Conservation (phyloP, 2,329 filamentous ascomycete species). For the Pestalotiopsis fici region DNA sequence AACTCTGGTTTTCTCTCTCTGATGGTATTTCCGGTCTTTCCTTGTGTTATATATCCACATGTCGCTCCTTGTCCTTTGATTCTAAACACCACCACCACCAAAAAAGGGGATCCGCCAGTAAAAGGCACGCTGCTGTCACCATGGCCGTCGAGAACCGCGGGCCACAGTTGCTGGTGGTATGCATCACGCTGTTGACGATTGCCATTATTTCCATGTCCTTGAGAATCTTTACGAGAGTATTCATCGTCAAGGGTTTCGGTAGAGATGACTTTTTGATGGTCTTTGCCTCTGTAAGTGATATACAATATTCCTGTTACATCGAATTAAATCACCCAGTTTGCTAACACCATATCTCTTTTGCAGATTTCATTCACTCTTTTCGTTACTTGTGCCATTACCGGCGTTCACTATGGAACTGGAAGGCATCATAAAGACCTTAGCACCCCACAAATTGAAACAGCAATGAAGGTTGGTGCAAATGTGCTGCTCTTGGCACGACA, state of each 20-base stretch:
- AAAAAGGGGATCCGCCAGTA: not conserved
- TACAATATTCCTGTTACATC: not conserved
- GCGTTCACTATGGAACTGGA: conserved; percentile 11
- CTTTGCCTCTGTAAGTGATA: conserved; percentile 6
- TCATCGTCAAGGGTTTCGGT: conserved; percentile 11
- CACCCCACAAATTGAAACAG: not conserved
- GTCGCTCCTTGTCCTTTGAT: not conserved
- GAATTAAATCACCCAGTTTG: too few relatives aligned
- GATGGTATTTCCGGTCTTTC: not conserved
- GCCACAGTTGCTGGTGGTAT: conserved; percentile 7
- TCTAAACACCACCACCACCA: not conserved
- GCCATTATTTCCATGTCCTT: conserved; percentile 6
- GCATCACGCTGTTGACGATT: conserved; percentile 6
- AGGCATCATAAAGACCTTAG: conserved; percentile 4
- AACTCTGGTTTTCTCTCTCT: not conserved
- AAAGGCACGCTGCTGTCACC: not conserved
- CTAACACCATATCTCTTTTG: not conserved
- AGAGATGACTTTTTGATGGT: conserved; percentile 12
- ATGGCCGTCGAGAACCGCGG: conserved; percentile 9
- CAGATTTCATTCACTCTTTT: conserved; percentile 11
- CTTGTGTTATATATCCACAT: not conserved
- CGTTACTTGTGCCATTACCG: conserved; percentile 10
- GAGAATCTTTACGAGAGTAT: conserved; percentile 5
- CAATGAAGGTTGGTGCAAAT: conserved; percentile 10
- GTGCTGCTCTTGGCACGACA: not conserved